Evolutionary conservation across 2,329 filamentous ascomycete genomes (phyloP).

Genomic region (Alternaria arbusti): DNA sequence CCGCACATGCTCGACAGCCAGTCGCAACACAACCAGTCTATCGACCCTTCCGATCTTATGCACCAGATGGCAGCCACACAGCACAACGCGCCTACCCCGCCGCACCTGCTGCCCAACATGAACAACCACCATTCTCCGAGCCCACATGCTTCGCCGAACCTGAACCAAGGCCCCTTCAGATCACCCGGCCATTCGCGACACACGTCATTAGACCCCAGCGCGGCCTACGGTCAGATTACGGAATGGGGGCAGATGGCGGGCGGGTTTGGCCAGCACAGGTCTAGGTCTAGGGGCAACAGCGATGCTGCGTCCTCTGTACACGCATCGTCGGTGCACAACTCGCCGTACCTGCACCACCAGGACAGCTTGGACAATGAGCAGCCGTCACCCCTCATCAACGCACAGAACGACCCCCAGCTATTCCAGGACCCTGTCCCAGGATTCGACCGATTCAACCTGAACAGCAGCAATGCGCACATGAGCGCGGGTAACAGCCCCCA

Average conservation of each 20-base stretch:
- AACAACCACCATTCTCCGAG: conserved; percentile 60
- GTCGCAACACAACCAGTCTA: conserved; percentile 49
- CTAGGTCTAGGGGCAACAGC: conserved; percentile 70
- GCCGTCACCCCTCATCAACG: conserved; percentile 79
- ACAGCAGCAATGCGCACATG: conserved; percentile 50
- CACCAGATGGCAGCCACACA: conserved; percentile 61
- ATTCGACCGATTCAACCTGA: conserved; percentile 79
- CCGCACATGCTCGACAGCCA: conserved; percentile 51
- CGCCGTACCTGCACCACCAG: conserved; percentile 78
- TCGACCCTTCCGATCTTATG: conserved; percentile 56
- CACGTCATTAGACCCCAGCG: conserved; percentile 66
- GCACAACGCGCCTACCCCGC: conserved; percentile 60
- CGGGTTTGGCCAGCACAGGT: conserved; percentile 77
- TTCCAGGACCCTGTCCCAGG: conserved; percentile 76
- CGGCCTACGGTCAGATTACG: conserved; percentile 62
- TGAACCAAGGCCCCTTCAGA: conserved; percentile 60
- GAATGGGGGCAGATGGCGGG: conserved; percentile 66
- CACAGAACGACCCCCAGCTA: conserved; percentile 72
- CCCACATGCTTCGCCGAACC: conserved; percentile 60
- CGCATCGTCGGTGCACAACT: conserved; percentile 76
- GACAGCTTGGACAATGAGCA: conserved; percentile 81
- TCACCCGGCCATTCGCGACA: conserved; percentile 65
- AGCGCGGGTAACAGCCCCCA: conserved; percentile 77
- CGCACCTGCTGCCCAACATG: conserved; percentile 62
- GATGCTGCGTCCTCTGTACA: conserved; percentile 82